A percentile compares a stretch with the other conserved stretches of the same genome.
Evolutionary conservation across 768 basidiomycete genomes (phyloP).

Genomic region (Paxillus rubicundulus): DNA sequence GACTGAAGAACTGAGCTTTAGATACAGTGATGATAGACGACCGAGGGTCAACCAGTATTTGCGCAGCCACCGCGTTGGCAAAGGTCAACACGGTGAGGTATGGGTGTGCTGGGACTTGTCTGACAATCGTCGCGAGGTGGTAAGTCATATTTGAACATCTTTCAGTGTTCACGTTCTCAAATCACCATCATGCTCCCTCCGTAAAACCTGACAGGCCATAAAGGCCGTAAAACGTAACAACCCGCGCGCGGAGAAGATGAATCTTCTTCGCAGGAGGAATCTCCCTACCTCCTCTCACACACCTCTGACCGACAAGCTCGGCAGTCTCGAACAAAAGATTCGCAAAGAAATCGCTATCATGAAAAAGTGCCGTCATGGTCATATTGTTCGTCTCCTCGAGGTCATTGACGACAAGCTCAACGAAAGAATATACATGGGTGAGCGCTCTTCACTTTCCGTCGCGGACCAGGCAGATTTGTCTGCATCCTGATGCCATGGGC

Average conservation of each 20-base stretch:
- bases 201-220: conserved; percentile 55
- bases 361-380: conserved; percentile 91
- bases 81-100: conserved; percentile 90
- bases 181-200: conserved; percentile 1
- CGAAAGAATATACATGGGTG: conserved; percentile 92
- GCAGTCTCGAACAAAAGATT: conserved; percentile 79
- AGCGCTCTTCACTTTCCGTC: conserved; percentile 33
- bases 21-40: conserved; percentile 39
- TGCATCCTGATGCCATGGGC: conserved; percentile 26
- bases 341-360: conserved; percentile 96
- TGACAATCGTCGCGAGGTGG: conserved; percentile 47
- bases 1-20: conserved; percentile 42
- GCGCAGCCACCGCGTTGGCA: conserved; percentile 72
- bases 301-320: conserved; percentile 64
- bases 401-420: conserved; percentile 91
- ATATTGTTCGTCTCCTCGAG: conserved; percentile 86
- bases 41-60: conserved; percentile 83
- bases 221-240: conserved; percentile 74
- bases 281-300: conserved; percentile 44
- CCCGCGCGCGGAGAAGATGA: conserved; percentile 65
- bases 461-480: conserved; percentile 16
- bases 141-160: conserved; percentile 28
- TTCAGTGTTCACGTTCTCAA: conserved; percentile 4
- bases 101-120: conserved; percentile 62
- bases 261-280: conserved; percentile 47